Evolutionary conservation across 805 yeast species (phyloP).

Genomic region (Teunomyces cretensis): DNA sequence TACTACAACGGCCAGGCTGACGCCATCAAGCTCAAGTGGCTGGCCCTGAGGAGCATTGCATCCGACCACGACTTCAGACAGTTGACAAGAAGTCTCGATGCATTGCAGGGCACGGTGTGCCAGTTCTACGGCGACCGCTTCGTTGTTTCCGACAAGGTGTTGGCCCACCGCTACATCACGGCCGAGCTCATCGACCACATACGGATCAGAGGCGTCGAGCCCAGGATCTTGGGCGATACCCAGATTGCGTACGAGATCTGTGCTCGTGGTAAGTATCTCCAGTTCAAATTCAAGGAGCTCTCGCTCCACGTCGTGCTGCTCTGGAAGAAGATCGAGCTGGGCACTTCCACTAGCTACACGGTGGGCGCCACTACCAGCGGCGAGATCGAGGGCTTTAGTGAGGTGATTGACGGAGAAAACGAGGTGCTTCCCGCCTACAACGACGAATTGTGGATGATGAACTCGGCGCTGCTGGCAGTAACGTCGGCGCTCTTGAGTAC

Average conservation of each 20-base stretch:
- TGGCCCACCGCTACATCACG: conserved; percentile 13
- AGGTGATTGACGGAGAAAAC: conserved; percentile 4
- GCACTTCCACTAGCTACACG: background rate
- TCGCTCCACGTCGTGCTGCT: conserved; percentile 5
- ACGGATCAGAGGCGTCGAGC: background rate
- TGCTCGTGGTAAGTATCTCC: conserved; percentile 9
- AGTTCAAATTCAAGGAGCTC: conserved; percentile 13
- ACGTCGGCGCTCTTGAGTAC: background rate
- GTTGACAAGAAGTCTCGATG: background rate
- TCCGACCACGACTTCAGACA: background rate
- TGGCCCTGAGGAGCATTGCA: background rate
- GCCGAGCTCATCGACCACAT: conserved; percentile 5
- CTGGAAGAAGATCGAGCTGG: background rate
- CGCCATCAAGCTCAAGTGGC: background rate
- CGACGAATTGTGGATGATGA: conserved; percentile 6
- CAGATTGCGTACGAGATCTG: conserved; percentile 5
- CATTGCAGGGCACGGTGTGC: background rate
- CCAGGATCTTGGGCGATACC: conserved; percentile 1
- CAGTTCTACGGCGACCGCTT: background rate
- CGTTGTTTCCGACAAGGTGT: conserved; percentile 4
- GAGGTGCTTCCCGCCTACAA: conserved; percentile 7
- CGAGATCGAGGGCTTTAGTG: conserved; percentile 6
- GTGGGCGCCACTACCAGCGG: background rate
- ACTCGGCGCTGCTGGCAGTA: background rate
- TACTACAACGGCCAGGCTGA: conserved; percentile 10